Evolutionary conservation across 495 filamentous ascomycete genomes (phyloP).

Genomic region (Cercophora samala): DNA sequence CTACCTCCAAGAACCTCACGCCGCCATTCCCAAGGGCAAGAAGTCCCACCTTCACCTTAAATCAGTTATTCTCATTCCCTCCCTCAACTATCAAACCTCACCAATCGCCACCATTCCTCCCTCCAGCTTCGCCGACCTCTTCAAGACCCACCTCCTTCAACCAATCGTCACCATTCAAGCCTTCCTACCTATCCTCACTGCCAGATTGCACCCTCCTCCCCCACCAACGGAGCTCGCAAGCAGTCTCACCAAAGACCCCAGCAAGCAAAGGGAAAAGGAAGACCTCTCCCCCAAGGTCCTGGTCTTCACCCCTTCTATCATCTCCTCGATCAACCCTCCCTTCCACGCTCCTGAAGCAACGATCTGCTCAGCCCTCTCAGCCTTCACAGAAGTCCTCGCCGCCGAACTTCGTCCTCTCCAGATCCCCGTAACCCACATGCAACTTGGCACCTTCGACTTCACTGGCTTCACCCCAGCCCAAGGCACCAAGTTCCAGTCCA

Average conservation of each 20-base stretch:
- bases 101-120: slow-evolving; percentile 80
- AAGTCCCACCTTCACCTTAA: slow-evolving; percentile 70
- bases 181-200: slow-evolving; percentile 75
- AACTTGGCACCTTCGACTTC: slow-evolving; percentile 81
- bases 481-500: slow-evolving; percentile 24
- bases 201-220: neutral
- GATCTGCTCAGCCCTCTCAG: slow-evolving; percentile 70
- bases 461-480: slow-evolving; percentile 43
- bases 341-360: slow-evolving; percentile 81
- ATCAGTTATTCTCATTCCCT: slow-evolving; percentile 74
- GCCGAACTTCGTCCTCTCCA: slow-evolving; percentile 69
- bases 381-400: slow-evolving; percentile 72
- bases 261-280: slow-evolving; percentile 12
- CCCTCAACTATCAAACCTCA: slow-evolving; percentile 65
- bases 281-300: slow-evolving; percentile 57
- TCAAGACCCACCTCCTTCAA: slow-evolving; percentile 90
- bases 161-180: slow-evolving; percentile 82
- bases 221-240: slow-evolving; percentile 38
- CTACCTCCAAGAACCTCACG: slow-evolving; percentile 68
- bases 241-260: slow-evolving; percentile 33
- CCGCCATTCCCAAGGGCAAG: slow-evolving; percentile 66
- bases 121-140: slow-evolving; percentile 77
- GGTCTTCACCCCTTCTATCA: slow-evolving; percentile 79
- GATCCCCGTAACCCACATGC: slow-evolving; percentile 76
- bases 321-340: slow-evolving; percentile 74